Percentiles rank a stretch among this genome's conserved stretches.
Evolutionary conservation across 805 yeast species (phyloP).

Genomic region (Metschnikowia corniflorae): DNA sequence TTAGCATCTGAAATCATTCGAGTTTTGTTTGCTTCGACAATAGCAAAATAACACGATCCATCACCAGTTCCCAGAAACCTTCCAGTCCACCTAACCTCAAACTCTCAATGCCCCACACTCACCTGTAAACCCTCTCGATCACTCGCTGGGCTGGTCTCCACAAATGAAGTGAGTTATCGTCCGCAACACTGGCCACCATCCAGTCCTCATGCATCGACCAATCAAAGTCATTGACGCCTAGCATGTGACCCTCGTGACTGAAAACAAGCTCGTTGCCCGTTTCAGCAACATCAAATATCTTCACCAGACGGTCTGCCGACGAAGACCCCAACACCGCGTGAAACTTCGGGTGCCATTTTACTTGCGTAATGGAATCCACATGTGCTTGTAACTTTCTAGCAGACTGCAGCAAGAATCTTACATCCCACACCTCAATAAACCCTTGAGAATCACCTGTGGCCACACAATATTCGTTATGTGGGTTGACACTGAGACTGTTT

Average conservation of each 20-base stretch:
- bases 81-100: too few relatives aligned
- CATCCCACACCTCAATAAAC: slow-evolving; percentile 57
- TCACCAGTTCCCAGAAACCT: too few relatives aligned
- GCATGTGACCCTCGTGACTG: slow-evolving; percentile 80
- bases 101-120: too few relatives aligned
- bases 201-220: slow-evolving; percentile 77
- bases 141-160: slow-evolving; percentile 60
- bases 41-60: too few relatives aligned
- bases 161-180: slow-evolving; percentile 82
- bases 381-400: slow-evolving; percentile 34
- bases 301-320: slow-evolving; percentile 61
- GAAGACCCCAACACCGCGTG: slow-evolving; percentile 59
- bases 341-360: slow-evolving; percentile 68
- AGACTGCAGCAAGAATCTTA: slow-evolving; percentile 37
- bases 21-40: too few relatives aligned
- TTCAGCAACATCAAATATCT: slow-evolving; percentile 51
- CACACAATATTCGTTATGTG: slow-evolving; percentile 50
- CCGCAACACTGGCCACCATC: slow-evolving; percentile 73
- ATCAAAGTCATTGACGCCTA: slow-evolving; percentile 78
- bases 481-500: slow-evolving; percentile 60
- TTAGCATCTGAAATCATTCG: too few relatives aligned
- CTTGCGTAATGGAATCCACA: slow-evolving; percentile 52
- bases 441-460: slow-evolving; percentile 70
- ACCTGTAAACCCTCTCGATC: neutral
- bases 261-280: slow-evolving; percentile 43